Evolutionary conservation across 2,329 filamentous ascomycete genomes (phyloP).

Genomic region (Capronia americana): DNA sequence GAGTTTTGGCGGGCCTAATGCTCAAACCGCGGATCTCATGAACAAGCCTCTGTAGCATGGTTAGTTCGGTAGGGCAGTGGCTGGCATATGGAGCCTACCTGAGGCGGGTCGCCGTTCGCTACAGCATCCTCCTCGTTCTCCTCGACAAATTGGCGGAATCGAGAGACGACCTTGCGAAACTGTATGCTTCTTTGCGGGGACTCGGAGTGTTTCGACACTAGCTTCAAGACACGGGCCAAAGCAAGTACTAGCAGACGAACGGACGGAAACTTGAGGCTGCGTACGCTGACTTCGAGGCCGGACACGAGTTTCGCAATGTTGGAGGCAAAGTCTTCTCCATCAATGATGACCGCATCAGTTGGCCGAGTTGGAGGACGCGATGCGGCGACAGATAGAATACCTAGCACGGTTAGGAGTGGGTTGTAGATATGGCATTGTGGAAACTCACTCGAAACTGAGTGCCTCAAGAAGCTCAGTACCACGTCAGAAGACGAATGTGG

Average conservation of each 20-base stretch:
- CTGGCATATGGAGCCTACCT: conserved; percentile 18
- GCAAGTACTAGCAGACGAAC: conserved; percentile 18
- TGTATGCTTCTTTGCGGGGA: conserved; percentile 23
- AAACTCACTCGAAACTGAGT: conserved; percentile 24
- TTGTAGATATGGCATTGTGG: not conserved
- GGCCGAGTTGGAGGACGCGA: conserved; percentile 9
- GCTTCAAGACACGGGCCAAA: conserved; percentile 24
- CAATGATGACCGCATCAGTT: conserved; percentile 25
- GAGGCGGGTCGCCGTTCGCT: conserved; percentile 4
- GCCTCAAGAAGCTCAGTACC: conserved; percentile 24
- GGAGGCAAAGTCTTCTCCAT: conserved; percentile 28
- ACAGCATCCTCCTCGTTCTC: conserved; percentile 13
- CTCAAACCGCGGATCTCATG: conserved; percentile 26
- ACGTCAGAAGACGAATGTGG: conserved; percentile 10
- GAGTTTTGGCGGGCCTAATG: conserved; percentile 7
- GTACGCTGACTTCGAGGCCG: conserved; percentile 12
- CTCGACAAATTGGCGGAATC: conserved; percentile 22
- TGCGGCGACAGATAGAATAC: conserved; percentile 16
- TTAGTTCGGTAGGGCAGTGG: conserved; percentile 2
- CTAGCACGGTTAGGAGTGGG: conserved; percentile 19
- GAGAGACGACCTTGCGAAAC: conserved; percentile 25
- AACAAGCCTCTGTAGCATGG: conserved; percentile 14
- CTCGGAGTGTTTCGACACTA: conserved; percentile 23
- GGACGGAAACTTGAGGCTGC: conserved; percentile 27
- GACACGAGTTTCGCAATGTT: not conserved